These are phyloP conservation scores for Cochlearia excelsa DNA, from an alignment of 345 rosid species.

Conservation along the genomic window DNA sequence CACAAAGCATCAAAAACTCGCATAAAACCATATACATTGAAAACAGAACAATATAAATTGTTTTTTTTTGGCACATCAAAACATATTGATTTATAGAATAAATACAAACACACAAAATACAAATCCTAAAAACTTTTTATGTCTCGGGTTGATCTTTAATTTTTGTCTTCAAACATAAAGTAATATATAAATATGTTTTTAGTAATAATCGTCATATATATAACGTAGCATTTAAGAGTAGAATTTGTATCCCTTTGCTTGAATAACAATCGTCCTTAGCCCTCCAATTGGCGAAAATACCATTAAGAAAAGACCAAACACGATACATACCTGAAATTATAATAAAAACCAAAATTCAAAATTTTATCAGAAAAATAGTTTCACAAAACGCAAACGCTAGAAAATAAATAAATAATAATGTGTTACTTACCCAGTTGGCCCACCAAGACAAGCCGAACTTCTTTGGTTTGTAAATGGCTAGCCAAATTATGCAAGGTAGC, in stretches of 20 bases:
- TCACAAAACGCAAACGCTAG: conserved; percentile 9
- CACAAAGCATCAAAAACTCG: too few relatives aligned
- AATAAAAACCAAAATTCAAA: not conserved
- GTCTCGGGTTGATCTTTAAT: conserved; percentile 17
- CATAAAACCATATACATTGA: too few relatives aligned
- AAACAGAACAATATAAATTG: too few relatives aligned
- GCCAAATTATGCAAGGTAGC: conserved; percentile 86
- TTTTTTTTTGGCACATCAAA: too few relatives aligned
- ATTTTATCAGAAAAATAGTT: not conserved
- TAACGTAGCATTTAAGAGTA: conserved; percentile 43
- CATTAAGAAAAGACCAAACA: conserved; percentile 57
- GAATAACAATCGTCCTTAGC: conserved; percentile 56
- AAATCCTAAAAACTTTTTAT: too few relatives aligned
- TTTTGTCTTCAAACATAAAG: conserved; percentile 18
- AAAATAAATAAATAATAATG: not conserved
- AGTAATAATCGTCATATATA: conserved; percentile 4
- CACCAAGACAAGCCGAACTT: conserved; percentile 66
- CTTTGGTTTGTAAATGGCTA: conserved; percentile 66
- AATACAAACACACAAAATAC: too few relatives aligned
- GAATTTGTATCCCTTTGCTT: conserved; percentile 56
- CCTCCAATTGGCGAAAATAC: conserved; percentile 77
- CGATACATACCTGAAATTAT: conserved; percentile 62
- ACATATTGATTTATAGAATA: too few relatives aligned
- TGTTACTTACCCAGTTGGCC: conserved; percentile 57
- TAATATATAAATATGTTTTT: conserved; percentile 9